Evolutionary conservation across 768 basidiomycete species (phyloP).

Genomic region (Ephemerocybe angulata): DNA sequence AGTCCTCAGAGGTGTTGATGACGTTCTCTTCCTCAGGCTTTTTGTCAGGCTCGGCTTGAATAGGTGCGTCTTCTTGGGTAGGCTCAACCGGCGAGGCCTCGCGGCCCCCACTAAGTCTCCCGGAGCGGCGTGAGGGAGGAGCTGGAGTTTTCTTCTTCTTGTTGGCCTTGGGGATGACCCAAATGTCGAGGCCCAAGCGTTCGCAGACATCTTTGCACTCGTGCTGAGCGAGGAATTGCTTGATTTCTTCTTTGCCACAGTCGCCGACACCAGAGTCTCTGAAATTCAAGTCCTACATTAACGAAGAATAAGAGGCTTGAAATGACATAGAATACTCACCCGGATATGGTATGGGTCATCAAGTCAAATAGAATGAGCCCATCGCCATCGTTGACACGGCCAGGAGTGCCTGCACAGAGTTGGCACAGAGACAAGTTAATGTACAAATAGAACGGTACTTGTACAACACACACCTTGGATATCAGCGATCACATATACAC

Average conservation of each 20-base stretch:
- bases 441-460: not conserved
- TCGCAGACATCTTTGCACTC: not conserved
- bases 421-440: not conserved
- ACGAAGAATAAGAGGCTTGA: not conserved
- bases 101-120: no score
- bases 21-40: no score
- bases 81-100: no score
- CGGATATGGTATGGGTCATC: not conserved
- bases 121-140: no score
- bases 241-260: not conserved
- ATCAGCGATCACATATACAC: not conserved
- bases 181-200: not conserved
- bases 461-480: not conserved
- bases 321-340: not conserved
- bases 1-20: no score
- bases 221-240: not conserved
- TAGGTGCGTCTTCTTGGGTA: no score
- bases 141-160: no score
- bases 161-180: no score
- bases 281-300: not conserved
- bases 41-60: no score
- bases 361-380: not conserved
- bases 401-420: not conserved
- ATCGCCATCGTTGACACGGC: not conserved
- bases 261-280: conserved; percentile 2